Base-by-base conservation (phyloP, 176 grass and related monocot genomes). In the Ampelocalamus luodianensis region DNA sequence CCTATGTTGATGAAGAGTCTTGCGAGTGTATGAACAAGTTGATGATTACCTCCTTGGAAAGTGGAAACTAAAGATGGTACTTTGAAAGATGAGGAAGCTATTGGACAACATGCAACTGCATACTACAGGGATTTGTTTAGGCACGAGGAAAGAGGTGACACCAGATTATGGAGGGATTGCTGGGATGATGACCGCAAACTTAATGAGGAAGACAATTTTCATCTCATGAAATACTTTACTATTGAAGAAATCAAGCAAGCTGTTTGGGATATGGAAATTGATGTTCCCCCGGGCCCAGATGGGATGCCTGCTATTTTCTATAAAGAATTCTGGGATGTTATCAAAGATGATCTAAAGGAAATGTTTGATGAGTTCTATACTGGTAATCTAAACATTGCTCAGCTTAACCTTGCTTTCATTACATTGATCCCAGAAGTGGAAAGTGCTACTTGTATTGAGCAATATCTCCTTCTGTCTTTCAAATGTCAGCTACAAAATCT, bases 81-180 rank as follows among this genome's bases (percentile, higher is more conserved):
- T 36, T 76, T 58, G 39, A 37, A 58, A 39, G 51, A 20, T 58
- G 73, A 58, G 37, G 73, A 76, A 58, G 50, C 73, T 76, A 76
- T 76, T 14, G 73, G 17, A n/a, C 18, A 58, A 39, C 32, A 39
- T 76, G 73, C 73, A 56, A 39, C 18, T 38, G 50, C 32, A 76
- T 39, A 56, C 34, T 76, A 58, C 32, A 76, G 55, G 73, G 20
- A 39, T 76, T 58, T 76, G n/a, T 58, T 56, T 56, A 76, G 10
- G 32, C 34, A 55, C 17, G 4, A 56, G 37, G 50, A 76, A 76
- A 76, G 32, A 56, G 22, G 50, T 56, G 26, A 22, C 50, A n/a
- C 38, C 8, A 76, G 32, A 55, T 76, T 76, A 39, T 34, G 38
- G 50, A 56, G 51, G 37, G 51, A 34, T 56, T 55, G 36, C 73